phyloP scores from a whole-genome alignment of 2,329 filamentous ascomycete species.

The Xylaria sp. region DNA sequence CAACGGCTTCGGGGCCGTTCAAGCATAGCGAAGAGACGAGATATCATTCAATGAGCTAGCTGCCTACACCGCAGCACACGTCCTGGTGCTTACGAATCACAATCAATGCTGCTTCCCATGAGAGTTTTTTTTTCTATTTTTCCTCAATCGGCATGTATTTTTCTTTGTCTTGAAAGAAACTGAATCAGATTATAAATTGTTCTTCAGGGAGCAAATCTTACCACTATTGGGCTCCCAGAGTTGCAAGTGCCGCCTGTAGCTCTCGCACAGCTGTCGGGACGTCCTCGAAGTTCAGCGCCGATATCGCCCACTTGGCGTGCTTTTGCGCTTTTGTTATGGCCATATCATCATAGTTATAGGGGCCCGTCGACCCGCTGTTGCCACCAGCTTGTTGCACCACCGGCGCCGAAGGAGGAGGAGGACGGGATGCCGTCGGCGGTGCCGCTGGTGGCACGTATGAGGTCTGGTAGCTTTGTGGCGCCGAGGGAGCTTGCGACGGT shows the following conservation, averaged over 20 bases:
- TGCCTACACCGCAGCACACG: too few species aligned
- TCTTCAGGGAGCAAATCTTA: neutral
- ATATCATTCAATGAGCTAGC: too few species aligned
- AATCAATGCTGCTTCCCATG: too few species aligned
- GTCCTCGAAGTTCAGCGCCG: constrained; percentile 94
- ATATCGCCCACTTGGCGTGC: constrained; percentile 95
- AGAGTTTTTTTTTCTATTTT: too few species aligned
- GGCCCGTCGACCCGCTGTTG: constrained; percentile 22
- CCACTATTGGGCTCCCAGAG: constrained; percentile 58
- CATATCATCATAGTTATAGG: constrained; percentile 59
- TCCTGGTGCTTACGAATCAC: too few species aligned
- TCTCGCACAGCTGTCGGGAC: constrained; percentile 85
- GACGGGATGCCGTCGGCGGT: constrained; percentile 19
- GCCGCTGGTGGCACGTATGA: constrained; percentile 23
- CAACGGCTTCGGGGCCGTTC: too few species aligned
- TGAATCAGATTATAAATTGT: neutral
- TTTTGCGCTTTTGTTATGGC: constrained; percentile 80
- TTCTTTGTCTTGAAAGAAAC: neutral
- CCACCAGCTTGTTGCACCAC: constrained; percentile 24
- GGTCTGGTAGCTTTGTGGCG: constrained; percentile 23
- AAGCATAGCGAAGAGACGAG: too few species aligned
- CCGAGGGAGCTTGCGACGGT: constrained; percentile 26
- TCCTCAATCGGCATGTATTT: too few species aligned
- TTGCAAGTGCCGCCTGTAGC: constrained; percentile 65
- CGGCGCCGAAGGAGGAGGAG: constrained; percentile 5